Conservation (phyloP, 768 basidiomycete species). For the Clitopilus passeckerianus region DNA sequence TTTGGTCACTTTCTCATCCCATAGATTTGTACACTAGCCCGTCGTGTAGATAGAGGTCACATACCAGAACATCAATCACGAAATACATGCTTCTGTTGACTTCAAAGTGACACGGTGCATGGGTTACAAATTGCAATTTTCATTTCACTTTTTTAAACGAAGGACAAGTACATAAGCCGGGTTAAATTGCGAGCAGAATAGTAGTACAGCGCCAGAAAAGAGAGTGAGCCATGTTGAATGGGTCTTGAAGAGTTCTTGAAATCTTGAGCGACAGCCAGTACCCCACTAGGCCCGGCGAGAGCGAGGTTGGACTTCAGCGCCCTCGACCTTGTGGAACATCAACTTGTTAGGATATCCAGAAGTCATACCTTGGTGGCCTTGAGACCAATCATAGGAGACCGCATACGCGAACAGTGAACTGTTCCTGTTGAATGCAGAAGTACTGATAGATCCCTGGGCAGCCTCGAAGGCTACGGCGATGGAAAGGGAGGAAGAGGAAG, state of each 20-base stretch:
- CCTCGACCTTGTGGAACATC: constrained; percentile 77
- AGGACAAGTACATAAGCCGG: background rate
- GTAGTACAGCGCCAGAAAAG: background rate
- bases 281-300: constrained; percentile 7
- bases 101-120: background rate
- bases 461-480: constrained; percentile 41
- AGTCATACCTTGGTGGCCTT: constrained; percentile 82
- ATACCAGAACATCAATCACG: background rate
- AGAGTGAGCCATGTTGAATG: background rate
- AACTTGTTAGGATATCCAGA: constrained; percentile 66
- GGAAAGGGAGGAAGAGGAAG: background rate
- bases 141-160: background rate
- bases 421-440: constrained; percentile 79
- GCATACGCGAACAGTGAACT: constrained; percentile 89
- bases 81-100: background rate
- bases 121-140: background rate
- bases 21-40: background rate
- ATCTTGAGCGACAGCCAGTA: no score
- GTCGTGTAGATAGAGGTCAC: background rate
- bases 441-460: constrained; percentile 68
- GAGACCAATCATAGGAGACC: constrained; percentile 89
- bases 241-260: background rate
- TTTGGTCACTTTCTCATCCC: background rate
- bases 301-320: constrained; percentile 75
- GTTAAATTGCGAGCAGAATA: background rate